These are phyloP conservation scores for Septoria linicola DNA, from an alignment of 2,329 filamentous ascomycete genomes.

Conservation along the genomic window DNA sequence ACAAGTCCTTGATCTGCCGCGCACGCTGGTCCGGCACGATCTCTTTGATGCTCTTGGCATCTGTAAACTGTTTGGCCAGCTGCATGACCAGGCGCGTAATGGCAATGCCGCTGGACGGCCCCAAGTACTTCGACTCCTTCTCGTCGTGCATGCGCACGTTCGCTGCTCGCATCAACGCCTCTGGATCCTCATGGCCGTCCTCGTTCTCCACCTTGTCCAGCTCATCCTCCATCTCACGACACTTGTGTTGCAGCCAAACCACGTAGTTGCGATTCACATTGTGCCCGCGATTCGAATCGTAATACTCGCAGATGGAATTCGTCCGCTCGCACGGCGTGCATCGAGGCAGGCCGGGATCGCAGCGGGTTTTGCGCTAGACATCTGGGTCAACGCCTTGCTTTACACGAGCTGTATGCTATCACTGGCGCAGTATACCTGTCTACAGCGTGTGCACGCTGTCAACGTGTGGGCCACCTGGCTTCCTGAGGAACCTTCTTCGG, in stretches of 20 bases:
- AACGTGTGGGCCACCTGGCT: constrained; percentile 71
- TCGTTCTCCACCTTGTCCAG: constrained; percentile 76
- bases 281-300: constrained; percentile 80
- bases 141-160: constrained; percentile 80
- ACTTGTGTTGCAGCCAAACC: constrained; percentile 82
- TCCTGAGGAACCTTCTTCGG: constrained; percentile 44
- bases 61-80: constrained; percentile 88
- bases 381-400: constrained; percentile 15
- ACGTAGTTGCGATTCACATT: constrained; percentile 92
- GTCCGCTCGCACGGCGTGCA: constrained; percentile 91
- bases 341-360: constrained; percentile 86
- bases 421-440: constrained; percentile 60
- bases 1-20: constrained; percentile 67
- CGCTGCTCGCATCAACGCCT: constrained; percentile 83
- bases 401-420: background rate
- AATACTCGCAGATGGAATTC: constrained; percentile 91
- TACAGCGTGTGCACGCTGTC: constrained; percentile 76
- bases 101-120: constrained; percentile 90
- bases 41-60: constrained; percentile 86
- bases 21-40: constrained; percentile 75
- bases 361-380: constrained; percentile 84
- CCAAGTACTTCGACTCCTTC: constrained; percentile 86
- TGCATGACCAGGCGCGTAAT: constrained; percentile 96
- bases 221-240: constrained; percentile 77
- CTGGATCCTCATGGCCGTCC: constrained; percentile 67